Base-by-base conservation (phyloP, 371 early-diverging fungal genomes). In the Apophysomyces ossiformis region DNA sequence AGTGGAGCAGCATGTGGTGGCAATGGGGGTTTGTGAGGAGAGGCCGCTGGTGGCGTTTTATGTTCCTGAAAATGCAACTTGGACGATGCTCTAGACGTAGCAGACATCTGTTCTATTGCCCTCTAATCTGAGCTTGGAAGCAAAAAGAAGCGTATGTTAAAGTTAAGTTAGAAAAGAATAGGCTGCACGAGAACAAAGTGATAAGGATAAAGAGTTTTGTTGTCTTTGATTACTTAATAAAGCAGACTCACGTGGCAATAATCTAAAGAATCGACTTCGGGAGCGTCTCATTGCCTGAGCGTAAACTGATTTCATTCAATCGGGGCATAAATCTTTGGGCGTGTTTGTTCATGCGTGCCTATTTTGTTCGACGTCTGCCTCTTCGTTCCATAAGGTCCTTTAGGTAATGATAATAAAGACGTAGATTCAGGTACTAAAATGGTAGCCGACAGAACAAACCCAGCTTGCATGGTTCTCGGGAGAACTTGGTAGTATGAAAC, bases 1-100 rank as follows among this genome's bases (percentile, higher is more conserved):
- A 58, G 50, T 26, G 58, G 37, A 58, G 44, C 37, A n/a, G 41
- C 57, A 37, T 61, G 67, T 7, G 12, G 61, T 64, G 65, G 47
- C 21, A 13, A 45, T 41, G 61, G 59, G n/a, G 59, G 37, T 21
- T 36, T 35, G 16, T 47, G 57, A 50, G 18, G 67, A n/a, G 39
- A 61, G 61, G 21, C 57, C 37, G 37, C 16, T 58, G 15, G 58
- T 15, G 32, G 58, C 41, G 41, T 41, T 41, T 41, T 8, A 0
- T 41, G 41, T 41, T 11, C 13, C 11, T 41, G 41, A 41, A 13
- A 41, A n/a, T 26, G 58, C 32, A 37, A 37, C 38, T 15, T 38
- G 36, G 39, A 39, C 60, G 60, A 60, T 21, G 43, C 18, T 16
- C 38, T 57, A 39, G 63, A 26, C 45, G 59, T 63, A 16, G 58